These are phyloP conservation scores for Bipolaris bicolor DNA, from an alignment of 2,329 filamentous ascomycete genomes.

Conservation along the genomic window DNA sequence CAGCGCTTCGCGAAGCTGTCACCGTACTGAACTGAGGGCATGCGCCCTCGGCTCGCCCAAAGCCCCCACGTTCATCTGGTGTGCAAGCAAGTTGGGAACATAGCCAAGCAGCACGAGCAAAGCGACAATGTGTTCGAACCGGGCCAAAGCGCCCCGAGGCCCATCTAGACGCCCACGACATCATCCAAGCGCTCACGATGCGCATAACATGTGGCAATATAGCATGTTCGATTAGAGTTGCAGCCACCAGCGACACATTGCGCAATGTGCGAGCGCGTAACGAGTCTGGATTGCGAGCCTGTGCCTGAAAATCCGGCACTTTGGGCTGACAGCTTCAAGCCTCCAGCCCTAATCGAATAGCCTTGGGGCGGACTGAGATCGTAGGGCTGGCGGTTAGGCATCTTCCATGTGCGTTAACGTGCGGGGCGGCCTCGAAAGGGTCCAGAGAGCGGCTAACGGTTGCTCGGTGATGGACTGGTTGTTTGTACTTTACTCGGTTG, in stretches of 20 bases:
- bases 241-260: slow-evolving; percentile 20
- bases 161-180: slow-evolving; percentile 18
- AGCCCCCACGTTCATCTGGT: slow-evolving; percentile 14
- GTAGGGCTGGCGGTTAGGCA: slow-evolving; percentile 42
- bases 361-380: slow-evolving; percentile 13
- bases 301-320: slow-evolving; percentile 32
- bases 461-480: slow-evolving; percentile 13
- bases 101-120: slow-evolving; percentile 10
- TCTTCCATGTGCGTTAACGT: slow-evolving; percentile 19
- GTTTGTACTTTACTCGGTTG: slow-evolving; percentile 28
- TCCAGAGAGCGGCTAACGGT: slow-evolving; percentile 37
- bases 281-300: slow-evolving; percentile 13
- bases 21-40: slow-evolving; percentile 9
- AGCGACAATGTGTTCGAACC: slow-evolving; percentile 6
- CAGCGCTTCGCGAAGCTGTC: slow-evolving; percentile 15
- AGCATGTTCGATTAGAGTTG: slow-evolving; percentile 34
- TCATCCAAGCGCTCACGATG: slow-evolving; percentile 21
- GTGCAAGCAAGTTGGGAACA: slow-evolving; percentile 6
- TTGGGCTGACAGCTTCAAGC: slow-evolving; percentile 15
- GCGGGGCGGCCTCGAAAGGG: slow-evolving; percentile 27
- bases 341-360: slow-evolving; percentile 3
- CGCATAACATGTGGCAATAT: slow-evolving; percentile 11
- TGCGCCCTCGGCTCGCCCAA: slow-evolving; percentile 13
- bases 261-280: slow-evolving; percentile 27
- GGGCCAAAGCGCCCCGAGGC: slow-evolving; percentile 15